Base-by-base conservation (phyloP, 495 filamentous ascomycete species). In the Podospora conica region DNA sequence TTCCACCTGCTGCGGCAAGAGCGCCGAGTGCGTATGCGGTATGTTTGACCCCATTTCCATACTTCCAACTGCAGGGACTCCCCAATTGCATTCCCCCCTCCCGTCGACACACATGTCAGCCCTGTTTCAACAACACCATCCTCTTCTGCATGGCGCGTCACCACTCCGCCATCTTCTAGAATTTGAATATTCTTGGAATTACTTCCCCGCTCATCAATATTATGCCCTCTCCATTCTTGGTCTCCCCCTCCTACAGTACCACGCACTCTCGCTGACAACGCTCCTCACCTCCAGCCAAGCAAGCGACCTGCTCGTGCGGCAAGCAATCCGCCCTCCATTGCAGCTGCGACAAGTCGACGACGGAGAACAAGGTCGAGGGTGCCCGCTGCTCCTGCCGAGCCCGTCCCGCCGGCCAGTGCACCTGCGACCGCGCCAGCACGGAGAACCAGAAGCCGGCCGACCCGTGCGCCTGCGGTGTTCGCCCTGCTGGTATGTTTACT, bases 281-380 rank as follows among this genome's bases (percentile, higher is more conserved):
- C 28, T 29, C 31, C 28, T 21, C 54, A 57, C 21, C 11, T 24
- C 25, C 74, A 82, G 79, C 80, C 66, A 73, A 82, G 65, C 82
- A 86, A 72, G 85, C 85, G 3, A 88, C 81, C 61, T 97, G 93
- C 85, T 94, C 91, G 18, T 98, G 94, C 74, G 94, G 94, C 69
- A 84, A 93, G 80, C 84, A 93, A 72, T 85, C 85, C 9, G 94
- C 94, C 55, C 85, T 96, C 64, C 83, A 91, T 74, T 98, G 94
- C 83, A 87, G 80, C 63, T 98, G 94, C 81, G 87, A 86, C 75
- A 92, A 90, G 75, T 86, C 92, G 9, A 68, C 82, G 3, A 76
- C 82, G 4, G 94, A 98, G 84, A 97, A 97, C 81, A 73, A 75
- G 4, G 65, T 88, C 27, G 75, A 79, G 4, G 91, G 91, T n/a